Evolutionary conservation across 2,329 filamentous ascomycete genomes (phyloP).

Genomic region (Zymoseptoria ardabiliae): DNA sequence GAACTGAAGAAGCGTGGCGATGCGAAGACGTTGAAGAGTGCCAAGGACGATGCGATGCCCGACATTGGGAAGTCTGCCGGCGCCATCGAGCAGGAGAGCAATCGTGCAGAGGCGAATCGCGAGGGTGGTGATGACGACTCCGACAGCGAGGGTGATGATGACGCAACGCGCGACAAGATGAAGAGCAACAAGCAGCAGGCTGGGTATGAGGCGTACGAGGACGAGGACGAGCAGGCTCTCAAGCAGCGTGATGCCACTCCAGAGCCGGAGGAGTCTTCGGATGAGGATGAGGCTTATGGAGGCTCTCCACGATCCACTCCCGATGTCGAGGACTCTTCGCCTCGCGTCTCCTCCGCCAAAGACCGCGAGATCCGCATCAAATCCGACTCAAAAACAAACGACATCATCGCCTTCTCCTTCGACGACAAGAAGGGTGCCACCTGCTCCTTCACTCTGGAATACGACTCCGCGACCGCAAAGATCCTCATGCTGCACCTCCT

Average conservation of each 20-base stretch:
- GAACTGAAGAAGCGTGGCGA: constrained; percentile 73
- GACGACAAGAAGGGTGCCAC: constrained; percentile 65
- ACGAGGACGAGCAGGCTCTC: constrained; percentile 79
- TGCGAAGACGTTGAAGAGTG: constrained; percentile 47
- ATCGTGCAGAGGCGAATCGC: constrained; percentile 38
- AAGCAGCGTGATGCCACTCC: constrained; percentile 34
- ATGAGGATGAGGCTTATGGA: constrained; percentile 49
- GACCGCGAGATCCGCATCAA: constrained; percentile 59
- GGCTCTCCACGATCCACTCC: constrained; percentile 37
- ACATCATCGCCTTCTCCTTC: constrained; percentile 72
- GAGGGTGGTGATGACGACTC: constrained; percentile 65
- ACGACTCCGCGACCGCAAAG: constrained; percentile 73
- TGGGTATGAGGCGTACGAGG: constrained; percentile 84
- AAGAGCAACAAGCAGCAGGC: constrained; percentile 71
- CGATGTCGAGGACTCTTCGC: constrained; percentile 23
- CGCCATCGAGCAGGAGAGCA: constrained; percentile 44
- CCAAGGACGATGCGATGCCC: constrained; percentile 59
- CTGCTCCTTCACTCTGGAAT: constrained; percentile 77
- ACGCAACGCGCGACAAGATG: constrained; percentile 62
- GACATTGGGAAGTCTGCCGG: constrained; percentile 62
- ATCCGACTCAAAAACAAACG: constrained; percentile 47
- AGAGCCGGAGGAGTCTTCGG: constrained; percentile 46
- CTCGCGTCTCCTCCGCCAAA: constrained; percentile 35
- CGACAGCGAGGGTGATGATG: constrained; percentile 48
- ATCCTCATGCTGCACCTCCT: constrained; percentile 88